Evolutionary conservation across 2,329 filamentous ascomycete genomes (phyloP), one percentile per base, ranked within the genome.

Genomic region (Cercospora citrullina): DNA sequence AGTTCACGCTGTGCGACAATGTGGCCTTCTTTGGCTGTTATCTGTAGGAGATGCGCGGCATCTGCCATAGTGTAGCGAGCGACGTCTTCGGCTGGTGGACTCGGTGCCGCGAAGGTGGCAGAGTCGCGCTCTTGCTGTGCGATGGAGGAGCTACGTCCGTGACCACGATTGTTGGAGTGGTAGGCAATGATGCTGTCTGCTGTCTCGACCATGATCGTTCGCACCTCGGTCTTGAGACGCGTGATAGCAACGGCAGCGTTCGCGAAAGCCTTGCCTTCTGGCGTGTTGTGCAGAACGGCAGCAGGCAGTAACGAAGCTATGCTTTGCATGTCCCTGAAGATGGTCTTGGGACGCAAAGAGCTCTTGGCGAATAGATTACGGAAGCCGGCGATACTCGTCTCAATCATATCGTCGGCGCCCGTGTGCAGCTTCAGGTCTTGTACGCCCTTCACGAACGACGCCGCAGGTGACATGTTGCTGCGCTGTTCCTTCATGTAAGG

Each of bases 11-110:
- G 94, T 5, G 94, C 94, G 12, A 92, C 91, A 0, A 93, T 86
- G 69, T 94, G 89, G 45, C 94, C 94, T 80, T 99, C 95, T 78
- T 94, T 95, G 16, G 95, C 95, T 1, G 94, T 94, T 77, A 97
- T 95, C 70, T 92, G 91, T 85, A 92, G 93, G 89, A 98, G 95
- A 72, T 87, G 88, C 2, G 91, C 94, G 0, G 93, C 94, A 77
- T 97, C 93, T 53, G 88, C 85, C 77, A 95, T 87, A 66, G 86
- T 88, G 79, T 92, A 90, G 58, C 89, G 86, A 65, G 89, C 85
- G 3, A 87, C 81, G 21, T 75, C 72, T 62, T 76, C 73, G 8
- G 75, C 69, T 1, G 75, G 66, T 31, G 69, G 66, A 57, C 72
- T 63, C 68, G 77, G 73, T 9, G 71, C 68, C 23, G 74, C 61